Evolutionary conservation across 2,329 filamentous ascomycete genomes (phyloP), one percentile per base, ranked within the genome.

Genomic region (Colletotrichum destructivum): DNA sequence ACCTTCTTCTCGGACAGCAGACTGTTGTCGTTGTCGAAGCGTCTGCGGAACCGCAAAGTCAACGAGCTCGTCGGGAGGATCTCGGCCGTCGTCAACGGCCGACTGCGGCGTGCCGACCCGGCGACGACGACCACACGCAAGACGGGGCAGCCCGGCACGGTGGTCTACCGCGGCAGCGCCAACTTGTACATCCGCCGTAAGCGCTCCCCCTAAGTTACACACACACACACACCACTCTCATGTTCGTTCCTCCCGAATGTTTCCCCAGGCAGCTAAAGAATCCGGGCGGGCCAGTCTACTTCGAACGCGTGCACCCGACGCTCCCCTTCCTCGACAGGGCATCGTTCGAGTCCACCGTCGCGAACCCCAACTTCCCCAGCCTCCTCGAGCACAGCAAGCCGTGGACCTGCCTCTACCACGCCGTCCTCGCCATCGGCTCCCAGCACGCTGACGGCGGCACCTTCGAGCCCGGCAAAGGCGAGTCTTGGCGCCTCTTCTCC

Each of bases 311-410:
- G 2, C 83, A 85, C 67, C 80, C 79, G 0, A 51, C 82, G 0
- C 82, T 83, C 68, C 82, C 84, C 0, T 84, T 85, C 65, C 77
- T 85, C 1, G 81, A 84, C 56, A 78, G 76, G 42, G 60, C 72
- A 18, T 61, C 74, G 4, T 85, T 85, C 64, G 80, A 84, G 70
- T 68, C 76, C 0, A 77, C 78, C 21, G 78, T 78, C 8, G 73
- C 75, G 11, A 76, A 74, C 40, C 66, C 77, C 4, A 66, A 80
- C 16, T 76, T 82, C 4, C 69, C 72, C 6, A 66, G 75, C 6
- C 59, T 74, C 4, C 74, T 82, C 1, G 61, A 74, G 9, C 74
- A 67, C 0, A 80, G 77, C 66, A 77, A 78, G 47, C 75, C 79
- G 0, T 83, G 80, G 75, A 81, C 78, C 0, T 80, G 81, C 9